Base-by-base conservation (phyloP, 208 protist genomes). In the Chromosphaera perkinsii region DNA sequence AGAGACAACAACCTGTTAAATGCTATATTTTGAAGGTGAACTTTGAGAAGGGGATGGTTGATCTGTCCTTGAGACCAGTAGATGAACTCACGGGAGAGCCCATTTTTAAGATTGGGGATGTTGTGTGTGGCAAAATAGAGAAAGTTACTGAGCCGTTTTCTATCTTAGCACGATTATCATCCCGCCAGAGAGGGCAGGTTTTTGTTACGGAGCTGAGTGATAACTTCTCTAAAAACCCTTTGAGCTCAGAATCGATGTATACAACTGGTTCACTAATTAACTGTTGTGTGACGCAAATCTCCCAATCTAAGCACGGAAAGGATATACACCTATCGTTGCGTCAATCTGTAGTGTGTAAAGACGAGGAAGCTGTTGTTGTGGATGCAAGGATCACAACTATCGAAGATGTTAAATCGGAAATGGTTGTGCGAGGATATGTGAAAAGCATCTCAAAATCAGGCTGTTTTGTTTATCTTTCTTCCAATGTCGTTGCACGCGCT, bases 391-490 rank as follows among this genome's bases (percentile, higher is more conserved):
- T 27, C 29, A 1, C 10, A 39, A 59, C 29, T 5, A n/a, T 24
- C 14, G 20, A n/a, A 12, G 39, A 67, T 67, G 27, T 52, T 32
- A 0, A 42, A 0, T 9, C 7, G 12, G 39, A 49, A 0, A 17
- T 26, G 45, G 20, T 67, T 29, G 24, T 55, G 10, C 10, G 39
- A 29, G 63, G 63, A 17, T 54, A 58, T 22, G 63, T 69, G 10
- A 45, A 40, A 26, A 59, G 1, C 35, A 58, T 58, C n/a, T 36
- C 14, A 3, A 35, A 57, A 12, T 32, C 31, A 2, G 63, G 63
- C 26, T 42, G 47, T 10, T 69, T 69, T 57, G 47, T 69, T 39
- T 22, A 29, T 10, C 31, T 69, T 4, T 31, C 7, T 5, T 51
- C 31, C 20, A 4, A 56, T 37, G 12, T 69, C 2, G 20, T 31